Conservation (phyloP, 306 rosid species). For the Rosa persica region DNA sequence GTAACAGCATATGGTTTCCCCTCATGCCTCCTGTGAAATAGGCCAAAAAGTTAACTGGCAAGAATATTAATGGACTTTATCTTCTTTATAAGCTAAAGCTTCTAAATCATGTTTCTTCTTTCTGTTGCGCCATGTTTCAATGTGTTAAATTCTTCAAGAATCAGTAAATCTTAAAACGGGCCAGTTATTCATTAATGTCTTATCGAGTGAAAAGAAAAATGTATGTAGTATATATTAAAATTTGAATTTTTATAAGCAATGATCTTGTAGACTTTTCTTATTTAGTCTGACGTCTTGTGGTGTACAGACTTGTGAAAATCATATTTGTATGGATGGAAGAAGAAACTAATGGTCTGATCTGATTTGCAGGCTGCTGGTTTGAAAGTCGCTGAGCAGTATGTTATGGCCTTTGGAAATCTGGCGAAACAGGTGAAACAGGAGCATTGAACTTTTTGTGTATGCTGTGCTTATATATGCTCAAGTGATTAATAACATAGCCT, state of each 20-base stretch:
- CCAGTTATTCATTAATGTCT: not conserved
- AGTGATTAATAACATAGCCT: not conserved
- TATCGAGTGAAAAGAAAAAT: not conserved
- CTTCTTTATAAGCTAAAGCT: not conserved
- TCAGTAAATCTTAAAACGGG: not conserved
- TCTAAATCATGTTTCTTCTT: not conserved
- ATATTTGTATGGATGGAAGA: not conserved
- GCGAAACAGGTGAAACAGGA: conserved; percentile 77
- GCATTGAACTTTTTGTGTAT: not conserved
- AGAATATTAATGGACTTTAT: too few species aligned
- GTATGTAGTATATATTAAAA: too few species aligned
- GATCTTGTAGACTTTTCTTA: conserved; percentile 2
- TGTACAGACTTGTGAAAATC: conserved; percentile 17
- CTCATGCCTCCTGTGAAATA: too few species aligned
- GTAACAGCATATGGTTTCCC: too few species aligned
- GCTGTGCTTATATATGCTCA: conserved; percentile 3
- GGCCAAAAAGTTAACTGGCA: too few species aligned
- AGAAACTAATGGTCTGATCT: conserved; percentile 30
- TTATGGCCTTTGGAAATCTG: conserved; percentile 79
- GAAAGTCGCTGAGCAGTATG: conserved; percentile 89
- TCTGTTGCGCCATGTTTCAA: not conserved
- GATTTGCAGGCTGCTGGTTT: conserved; percentile 86
- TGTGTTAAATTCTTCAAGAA: not conserved
- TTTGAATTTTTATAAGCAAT: not conserved
- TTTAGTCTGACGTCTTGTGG: not conserved